phyloP scores from a whole-genome alignment of 768 basidiomycete genomes.

The Flagelloscypha sp. region DNA sequence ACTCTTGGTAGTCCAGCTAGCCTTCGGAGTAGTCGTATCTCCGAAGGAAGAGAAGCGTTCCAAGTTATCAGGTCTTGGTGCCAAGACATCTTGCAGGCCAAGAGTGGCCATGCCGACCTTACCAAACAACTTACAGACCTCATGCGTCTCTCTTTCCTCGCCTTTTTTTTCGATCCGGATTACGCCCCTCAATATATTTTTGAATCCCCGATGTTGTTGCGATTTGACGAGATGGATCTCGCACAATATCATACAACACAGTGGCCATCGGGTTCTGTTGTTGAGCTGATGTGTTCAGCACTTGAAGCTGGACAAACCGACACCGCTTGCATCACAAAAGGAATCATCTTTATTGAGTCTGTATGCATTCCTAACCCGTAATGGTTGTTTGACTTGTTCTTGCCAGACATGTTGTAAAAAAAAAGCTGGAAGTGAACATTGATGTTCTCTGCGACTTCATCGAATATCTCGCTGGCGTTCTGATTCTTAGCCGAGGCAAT shows the following conservation, averaged over 20 bases:
- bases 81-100: conserved; percentile 27
- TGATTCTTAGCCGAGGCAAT: conserved; percentile 29
- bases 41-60: conserved; percentile 28
- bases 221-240: conserved; percentile 5
- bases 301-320: conserved; percentile 19
- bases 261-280: conserved; percentile 14
- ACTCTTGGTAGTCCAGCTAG: conserved; percentile 33
- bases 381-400: background rate
- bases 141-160: conserved; percentile 27
- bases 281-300: conserved; percentile 22
- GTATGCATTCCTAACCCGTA: no score
- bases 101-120: no score
- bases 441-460: conserved; percentile 42
- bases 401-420: conserved; percentile 36
- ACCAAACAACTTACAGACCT: conserved; percentile 37
- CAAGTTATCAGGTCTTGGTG: conserved; percentile 38
- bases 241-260: no score
- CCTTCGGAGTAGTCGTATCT: conserved; percentile 28
- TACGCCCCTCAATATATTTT: conserved; percentile 27
- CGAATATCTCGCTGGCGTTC: conserved; percentile 37
- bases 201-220: conserved; percentile 22
- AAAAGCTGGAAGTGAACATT: conserved; percentile 32
- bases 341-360: conserved; percentile 28
- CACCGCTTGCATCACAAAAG: conserved; percentile 24
- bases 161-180: conserved; percentile 28